Evolutionary conservation across 2,329 filamentous ascomycete species (phyloP), one percentile per base, ranked within the genome.

Genomic region (Pseudogymnoascus sp.): DNA sequence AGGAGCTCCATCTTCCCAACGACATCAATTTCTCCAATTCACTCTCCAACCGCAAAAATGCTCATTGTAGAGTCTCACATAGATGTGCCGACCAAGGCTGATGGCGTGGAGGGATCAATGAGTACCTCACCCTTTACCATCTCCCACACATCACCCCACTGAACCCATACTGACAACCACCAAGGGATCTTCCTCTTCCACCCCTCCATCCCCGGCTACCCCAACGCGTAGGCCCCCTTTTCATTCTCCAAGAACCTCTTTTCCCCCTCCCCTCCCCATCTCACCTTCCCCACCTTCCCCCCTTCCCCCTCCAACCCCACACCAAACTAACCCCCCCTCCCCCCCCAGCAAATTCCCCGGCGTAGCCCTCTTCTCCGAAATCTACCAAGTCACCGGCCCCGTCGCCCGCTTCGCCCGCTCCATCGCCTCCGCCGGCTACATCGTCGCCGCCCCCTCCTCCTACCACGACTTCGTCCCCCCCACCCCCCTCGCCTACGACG

Each of bases 381-480:
- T 97, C 71, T 97, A 97, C 73, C 93, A 97, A 93, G 93, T 97
- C 17, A 96, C 93, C 64, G 93, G 93, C 1, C 93, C 93, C 1
- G 93, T 97, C 26, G 84, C 88, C 65, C 87, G 93, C 62, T 96
- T 97, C 72, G 91, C 91, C 61, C 87, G 93, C 65, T 92, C 96
- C 75, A 96, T 97, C 70, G 90, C 91, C 40, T 89, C 91, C 2
- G 90, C 96, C 68, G 93, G 93, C 71, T 97, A 96, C 79, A 96
- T 97, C 69, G 92, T 93, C 68, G 93, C 90, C 9, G 92, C 92
- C 0, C 91, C 92, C 0, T 95, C 90, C 36, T 93, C 88, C 33
- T 97, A 96, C 77, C 93, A 97, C 74, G 93, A 97, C 76, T 97
- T 97, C 77, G 91, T 87, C 1, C 89, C 89, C 4, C 90, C 92